Conservation (phyloP, 345 rosid genomes). For the Syzygium oleosum region DNA sequence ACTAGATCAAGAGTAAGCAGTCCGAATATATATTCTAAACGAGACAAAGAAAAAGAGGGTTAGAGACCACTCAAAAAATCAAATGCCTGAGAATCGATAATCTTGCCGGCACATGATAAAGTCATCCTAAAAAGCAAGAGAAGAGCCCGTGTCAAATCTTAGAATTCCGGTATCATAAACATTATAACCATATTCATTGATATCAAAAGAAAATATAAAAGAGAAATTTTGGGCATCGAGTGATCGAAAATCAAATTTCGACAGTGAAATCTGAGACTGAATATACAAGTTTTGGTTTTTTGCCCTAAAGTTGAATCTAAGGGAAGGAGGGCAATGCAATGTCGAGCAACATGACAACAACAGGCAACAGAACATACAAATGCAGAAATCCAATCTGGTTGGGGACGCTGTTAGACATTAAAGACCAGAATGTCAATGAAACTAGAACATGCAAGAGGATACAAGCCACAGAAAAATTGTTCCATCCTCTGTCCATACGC, state of each 20-base stretch:
- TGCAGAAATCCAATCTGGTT: not conserved
- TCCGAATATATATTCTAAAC: not conserved
- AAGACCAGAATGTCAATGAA: not conserved
- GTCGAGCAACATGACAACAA: not conserved
- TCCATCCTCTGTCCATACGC: not conserved
- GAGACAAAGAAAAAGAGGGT: not conserved
- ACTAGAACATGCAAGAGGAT: not conserved
- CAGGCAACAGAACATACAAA: not conserved
- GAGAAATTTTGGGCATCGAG: not conserved
- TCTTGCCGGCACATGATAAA: not conserved
- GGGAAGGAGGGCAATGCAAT: not conserved
- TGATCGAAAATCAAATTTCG: not conserved
- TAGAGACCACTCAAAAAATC: not conserved
- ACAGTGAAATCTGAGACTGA: not conserved
- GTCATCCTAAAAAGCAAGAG: not conserved
- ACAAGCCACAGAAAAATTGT: not conserved
- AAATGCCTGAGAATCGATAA: not conserved
- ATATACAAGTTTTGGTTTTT: not conserved
- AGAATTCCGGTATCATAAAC: not conserved
- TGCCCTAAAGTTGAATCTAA: not conserved
- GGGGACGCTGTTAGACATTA: not conserved
- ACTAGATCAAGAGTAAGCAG: not conserved
- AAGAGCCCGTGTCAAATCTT: not conserved
- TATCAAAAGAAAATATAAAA: accelerated
- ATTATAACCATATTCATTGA: not conserved